Evolutionary conservation across 164 flowering plant species (phyloP).

Genomic region (Piper longum): DNA sequence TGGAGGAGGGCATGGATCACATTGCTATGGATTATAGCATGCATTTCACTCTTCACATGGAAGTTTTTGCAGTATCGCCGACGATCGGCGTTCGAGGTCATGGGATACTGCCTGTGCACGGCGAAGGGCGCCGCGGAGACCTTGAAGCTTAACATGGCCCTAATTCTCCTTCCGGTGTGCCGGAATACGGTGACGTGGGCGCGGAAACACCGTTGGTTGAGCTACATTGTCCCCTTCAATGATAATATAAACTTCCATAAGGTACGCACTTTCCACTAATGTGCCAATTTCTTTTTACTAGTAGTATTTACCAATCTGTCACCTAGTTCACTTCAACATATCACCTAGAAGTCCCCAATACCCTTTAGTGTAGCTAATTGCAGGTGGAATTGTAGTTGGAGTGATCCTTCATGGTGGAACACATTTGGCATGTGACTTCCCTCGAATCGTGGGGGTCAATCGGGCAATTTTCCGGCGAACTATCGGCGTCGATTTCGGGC

Average conservation of each 20-base stretch:
- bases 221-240: constrained; percentile 32
- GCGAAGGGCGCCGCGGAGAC: constrained; percentile 59
- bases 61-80: constrained; percentile 32
- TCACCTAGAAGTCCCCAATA: background rate
- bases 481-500: constrained; percentile 21
- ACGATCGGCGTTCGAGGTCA: constrained; percentile 31
- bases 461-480: constrained; percentile 18
- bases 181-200: constrained; percentile 41
- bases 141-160: constrained; percentile 45
- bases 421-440: constrained; percentile 42
- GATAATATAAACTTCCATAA: constrained; percentile 49
- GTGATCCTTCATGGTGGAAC: constrained; percentile 43
- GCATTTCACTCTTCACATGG: constrained; percentile 28
- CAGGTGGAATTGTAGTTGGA: constrained; percentile 40
- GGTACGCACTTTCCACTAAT: constrained; percentile 10
- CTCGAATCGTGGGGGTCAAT: constrained; percentile 23
- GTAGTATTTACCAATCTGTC: too few relatives aligned
- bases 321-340: too few relatives aligned
- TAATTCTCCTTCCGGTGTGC: constrained; percentile 37
- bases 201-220: constrained; percentile 15
- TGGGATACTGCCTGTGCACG: constrained; percentile 41
- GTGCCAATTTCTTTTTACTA: background rate
- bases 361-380: constrained; percentile 30
- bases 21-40: constrained; percentile 18
- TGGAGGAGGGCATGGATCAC: constrained; percentile 39